Evolutionary conservation across 2,329 filamentous ascomycete species (phyloP).

Genomic region (Alternaria infectoria): DNA sequence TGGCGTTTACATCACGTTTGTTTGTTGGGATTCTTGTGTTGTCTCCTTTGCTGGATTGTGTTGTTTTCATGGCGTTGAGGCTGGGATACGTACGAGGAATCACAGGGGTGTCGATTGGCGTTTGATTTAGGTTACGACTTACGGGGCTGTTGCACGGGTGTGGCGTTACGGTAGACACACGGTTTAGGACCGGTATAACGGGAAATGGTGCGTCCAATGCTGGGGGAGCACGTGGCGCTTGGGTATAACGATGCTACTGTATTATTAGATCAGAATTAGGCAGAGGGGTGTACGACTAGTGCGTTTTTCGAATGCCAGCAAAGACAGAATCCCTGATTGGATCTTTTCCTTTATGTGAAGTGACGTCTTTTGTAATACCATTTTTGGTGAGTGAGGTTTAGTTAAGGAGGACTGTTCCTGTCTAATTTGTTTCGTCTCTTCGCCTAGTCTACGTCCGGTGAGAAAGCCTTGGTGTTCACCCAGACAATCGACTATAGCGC

Average conservation of each 20-base stretch:
- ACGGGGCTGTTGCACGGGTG: not conserved
- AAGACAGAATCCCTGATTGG: too few relatives aligned
- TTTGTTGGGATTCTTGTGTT: too few relatives aligned
- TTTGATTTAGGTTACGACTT: too few relatives aligned
- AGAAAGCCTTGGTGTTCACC: not conserved
- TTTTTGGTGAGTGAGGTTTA: rapidly evolving
- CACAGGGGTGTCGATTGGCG: too few relatives aligned
- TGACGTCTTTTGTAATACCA: not conserved
- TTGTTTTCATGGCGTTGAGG: too few relatives aligned
- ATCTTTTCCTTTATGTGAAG: too few relatives aligned
- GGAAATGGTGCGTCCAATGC: not conserved
- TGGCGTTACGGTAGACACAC: not conserved
- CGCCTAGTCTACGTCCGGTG: not conserved
- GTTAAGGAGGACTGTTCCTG: rapidly evolving
- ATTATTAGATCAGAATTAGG: not conserved
- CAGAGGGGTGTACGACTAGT: not conserved
- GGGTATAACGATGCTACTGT: not conserved
- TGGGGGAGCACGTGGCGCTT: not conserved
- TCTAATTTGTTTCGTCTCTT: not conserved
- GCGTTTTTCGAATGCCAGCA: not conserved
- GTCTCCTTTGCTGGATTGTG: too few relatives aligned
- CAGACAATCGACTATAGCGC: not conserved
- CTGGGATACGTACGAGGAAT: not conserved
- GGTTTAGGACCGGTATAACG: not conserved
- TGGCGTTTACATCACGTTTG: too few relatives aligned